A percentile compares a stretch with the other conserved stretches of the same genome.
Evolutionary conservation across 257 asterid genomes (phyloP).

Genomic region (Primulina eburnea): DNA sequence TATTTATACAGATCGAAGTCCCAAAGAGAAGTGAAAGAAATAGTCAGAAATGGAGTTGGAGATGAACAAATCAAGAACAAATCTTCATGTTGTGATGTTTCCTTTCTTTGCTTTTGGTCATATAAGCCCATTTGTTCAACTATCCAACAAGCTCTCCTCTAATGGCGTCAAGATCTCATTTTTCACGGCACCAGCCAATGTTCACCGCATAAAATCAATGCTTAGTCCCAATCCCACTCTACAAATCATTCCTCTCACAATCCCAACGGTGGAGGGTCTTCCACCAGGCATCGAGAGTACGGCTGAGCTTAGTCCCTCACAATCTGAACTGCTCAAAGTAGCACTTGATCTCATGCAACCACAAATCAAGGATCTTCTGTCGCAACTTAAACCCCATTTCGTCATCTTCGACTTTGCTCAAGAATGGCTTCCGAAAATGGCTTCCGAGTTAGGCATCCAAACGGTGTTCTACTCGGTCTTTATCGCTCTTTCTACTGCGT

Average conservation of each 20-base stretch:
- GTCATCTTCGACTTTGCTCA: conserved; percentile 58
- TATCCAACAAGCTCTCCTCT: conserved; percentile 45
- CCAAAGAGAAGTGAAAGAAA: neutral
- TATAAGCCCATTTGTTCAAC: conserved; percentile 55
- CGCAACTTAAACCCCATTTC: conserved; percentile 43
- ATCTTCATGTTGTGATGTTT: conserved; percentile 48
- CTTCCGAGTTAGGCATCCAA: conserved; percentile 40
- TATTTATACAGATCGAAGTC: too few relatives aligned
- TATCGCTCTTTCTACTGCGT: conserved; percentile 44
- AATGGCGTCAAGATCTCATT: conserved; percentile 43
- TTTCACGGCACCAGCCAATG: conserved; percentile 43
- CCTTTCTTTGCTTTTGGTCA: conserved; percentile 56
- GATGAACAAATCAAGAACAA: neutral
- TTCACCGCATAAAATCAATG: conserved; percentile 40
- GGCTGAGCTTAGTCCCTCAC: conserved; percentile 32
- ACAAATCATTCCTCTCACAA: conserved; percentile 37
- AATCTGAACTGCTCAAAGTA: conserved; percentile 46
- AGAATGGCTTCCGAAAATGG: conserved; percentile 54
- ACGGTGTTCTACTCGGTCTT: conserved; percentile 44
- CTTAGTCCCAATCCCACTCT: conserved; percentile 24
- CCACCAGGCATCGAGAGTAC: conserved; percentile 48
- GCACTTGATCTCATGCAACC: conserved; percentile 51
- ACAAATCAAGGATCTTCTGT: conserved; percentile 34
- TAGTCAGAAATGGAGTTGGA: neutral
- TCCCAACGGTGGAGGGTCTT: conserved; percentile 46